Base-by-base conservation (phyloP, 2,329 filamentous ascomycete species). In the Xylaria sp. region DNA sequence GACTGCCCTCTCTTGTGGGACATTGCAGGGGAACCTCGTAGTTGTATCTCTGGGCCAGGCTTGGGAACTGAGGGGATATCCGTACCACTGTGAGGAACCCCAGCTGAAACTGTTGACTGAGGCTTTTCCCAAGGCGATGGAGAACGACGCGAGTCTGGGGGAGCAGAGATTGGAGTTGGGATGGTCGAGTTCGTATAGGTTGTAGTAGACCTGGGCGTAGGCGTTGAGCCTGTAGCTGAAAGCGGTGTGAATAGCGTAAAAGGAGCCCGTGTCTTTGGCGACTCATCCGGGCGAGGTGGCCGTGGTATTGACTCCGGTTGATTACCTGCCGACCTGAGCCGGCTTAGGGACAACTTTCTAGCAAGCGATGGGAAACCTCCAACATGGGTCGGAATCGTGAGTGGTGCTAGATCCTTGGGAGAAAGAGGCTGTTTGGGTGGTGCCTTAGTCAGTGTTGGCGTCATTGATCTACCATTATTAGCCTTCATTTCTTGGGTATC, bases 1-100 rank as follows among this genome's bases (percentile, higher is more conserved):
- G 87, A 89, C 52, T 81, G 81, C 19, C 82, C 81, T 51, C 86
- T 78, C 55, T 80, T 79, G 68, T 88, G 85, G 2, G 73, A 70
- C 43, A 56, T 49, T 33, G 68, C 58, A n/a, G 67, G 60, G 33
- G 35, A 54, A 43, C 67, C 62, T 59, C 64, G 65, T 51, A 60
- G 38, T 17, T 66, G 62, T 3, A 49, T 42, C 38, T 77, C 77
- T 6, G 66, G 8, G 17, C 78, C 76, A 8, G 70, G 67, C 61
- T 74, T 77, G 5, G 77, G 71, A 7, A 72, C 73, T 7, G 68
- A 46, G n/a, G 66, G 66, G 4, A 54, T n/a, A 42, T 77, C 75
- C 14, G 65, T 46, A 21, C 58, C 60, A n/a, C 45, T 61, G 40
- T 76, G 74, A 6, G 72, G 67, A n/a, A 69, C 71, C 3, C 67